Evolutionary conservation across 176 grass and related monocot species (phyloP), one percentile per base, ranked within the genome.

Genomic region (Tillandsia leiboldiana): DNA sequence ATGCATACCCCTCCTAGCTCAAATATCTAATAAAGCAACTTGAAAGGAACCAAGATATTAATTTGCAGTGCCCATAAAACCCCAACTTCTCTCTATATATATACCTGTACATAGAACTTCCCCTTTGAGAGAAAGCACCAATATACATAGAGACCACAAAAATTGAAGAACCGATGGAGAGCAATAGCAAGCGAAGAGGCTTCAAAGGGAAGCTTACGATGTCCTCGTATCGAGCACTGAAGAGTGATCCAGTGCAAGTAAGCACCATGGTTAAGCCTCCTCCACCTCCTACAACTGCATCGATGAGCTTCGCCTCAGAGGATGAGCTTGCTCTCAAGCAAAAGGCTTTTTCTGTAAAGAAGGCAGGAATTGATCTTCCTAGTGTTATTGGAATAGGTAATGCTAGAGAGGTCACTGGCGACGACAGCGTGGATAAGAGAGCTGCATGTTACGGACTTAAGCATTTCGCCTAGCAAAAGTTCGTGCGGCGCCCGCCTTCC

Each of bases 381-480:
- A 42, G 33, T 42, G 22, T 9, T 17, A 22, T 61, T 1, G 81
- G 58, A 12, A 69, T 58, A 22, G 18, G 59, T 26, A 53, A 7
- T 11, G 12, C 2, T 18, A 5, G 69, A 63, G 56, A 28, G 4
- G 13, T 0, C 10, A 20, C n/a, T 1, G 51, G 33, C 3, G 15
- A 81, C 28, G 64, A 67, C 10, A 15, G 29, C 22, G 28, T 88
- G 10, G 71, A 88, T n/a, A 50, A 81, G 78, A 88, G 63, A 73
- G 86, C 86, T 9, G 29, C 20, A 20, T 20, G 20, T 20, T 0
- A 20, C 20, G 0, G 20, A 20, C 20, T 20, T 20, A 20, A 20
- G 20, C 20, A 0, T 20, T 20, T 20, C 20, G 20, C 20, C 20
- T 20, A 20, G 20, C 20, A 20, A 20, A 20, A 20, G 20, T 20